A percentile compares a stretch with the other conserved stretches of the same genome.
Evolutionary conservation across 208 protist species (phyloP).

Genomic region (Crithidia brevicula): DNA sequence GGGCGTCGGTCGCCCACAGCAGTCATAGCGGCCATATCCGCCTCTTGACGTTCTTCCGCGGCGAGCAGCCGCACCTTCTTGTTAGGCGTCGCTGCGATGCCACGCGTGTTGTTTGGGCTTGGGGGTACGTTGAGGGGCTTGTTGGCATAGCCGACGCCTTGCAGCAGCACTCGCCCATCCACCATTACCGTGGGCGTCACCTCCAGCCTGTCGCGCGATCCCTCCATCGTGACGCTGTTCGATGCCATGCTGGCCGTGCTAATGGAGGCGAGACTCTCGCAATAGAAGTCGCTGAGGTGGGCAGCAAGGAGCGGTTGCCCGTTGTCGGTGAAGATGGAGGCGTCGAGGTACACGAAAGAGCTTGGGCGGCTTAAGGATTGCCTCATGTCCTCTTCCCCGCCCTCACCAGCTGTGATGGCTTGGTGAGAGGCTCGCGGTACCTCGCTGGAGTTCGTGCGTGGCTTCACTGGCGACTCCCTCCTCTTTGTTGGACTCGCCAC

Average conservation of each 20-base stretch:
- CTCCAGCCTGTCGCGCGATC: neutral
- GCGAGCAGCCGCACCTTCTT: neutral
- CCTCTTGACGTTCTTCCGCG: no score
- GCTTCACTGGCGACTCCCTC: no score
- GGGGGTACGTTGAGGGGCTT: neutral
- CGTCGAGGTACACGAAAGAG: neutral
- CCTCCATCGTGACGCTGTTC: neutral
- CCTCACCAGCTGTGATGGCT: neutral
- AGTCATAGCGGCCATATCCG: neutral
- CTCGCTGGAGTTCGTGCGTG: no score
- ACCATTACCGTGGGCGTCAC: neutral
- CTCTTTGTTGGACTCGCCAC: no score
- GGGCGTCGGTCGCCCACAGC: neutral
- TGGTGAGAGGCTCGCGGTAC: no score
- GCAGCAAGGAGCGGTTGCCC: neutral
- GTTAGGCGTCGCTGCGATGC: neutral
- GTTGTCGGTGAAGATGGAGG: conserved; percentile 12
- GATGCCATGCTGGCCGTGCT: neutral
- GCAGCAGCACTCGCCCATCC: neutral
- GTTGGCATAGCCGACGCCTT: conserved; percentile 4
- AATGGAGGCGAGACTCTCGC: neutral
- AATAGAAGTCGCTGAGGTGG: conserved; percentile 11
- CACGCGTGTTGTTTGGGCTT: neutral
- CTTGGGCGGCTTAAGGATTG: neutral
- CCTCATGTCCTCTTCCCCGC: neutral